phyloP scores from a whole-genome alignment of 2,329 filamentous ascomycete species.

The Ilyonectria robusta region DNA sequence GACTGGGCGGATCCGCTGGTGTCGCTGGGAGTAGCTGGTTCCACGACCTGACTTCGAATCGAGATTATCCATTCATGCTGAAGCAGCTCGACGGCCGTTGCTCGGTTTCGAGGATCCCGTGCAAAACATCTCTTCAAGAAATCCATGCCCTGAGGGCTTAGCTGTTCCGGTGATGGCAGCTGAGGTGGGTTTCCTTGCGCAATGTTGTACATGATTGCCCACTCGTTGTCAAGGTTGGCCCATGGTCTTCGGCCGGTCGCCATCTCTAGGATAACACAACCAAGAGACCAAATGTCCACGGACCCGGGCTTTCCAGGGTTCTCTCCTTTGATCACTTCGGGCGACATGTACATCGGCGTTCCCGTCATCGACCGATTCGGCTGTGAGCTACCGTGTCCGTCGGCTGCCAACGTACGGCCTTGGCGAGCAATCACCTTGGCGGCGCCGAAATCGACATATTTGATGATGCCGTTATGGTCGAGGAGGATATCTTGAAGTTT shows the following conservation, averaged over 20 bases:
- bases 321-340: slow-evolving; percentile 96
- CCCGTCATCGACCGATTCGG: slow-evolving; percentile 95
- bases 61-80: slow-evolving; percentile 92
- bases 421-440: slow-evolving; percentile 97
- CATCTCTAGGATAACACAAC: slow-evolving; percentile 98
- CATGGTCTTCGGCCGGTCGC: slow-evolving; percentile 93
- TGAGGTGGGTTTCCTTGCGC: slow-evolving; percentile 95
- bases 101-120: slow-evolving; percentile 83
- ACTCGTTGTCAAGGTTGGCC: slow-evolving; percentile 97
- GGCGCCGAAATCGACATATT: slow-evolving; percentile 98
- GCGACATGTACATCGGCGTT: slow-evolving; percentile 99
- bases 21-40: slow-evolving; percentile 75
- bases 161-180: slow-evolving; percentile 84
- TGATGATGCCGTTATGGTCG: slow-evolving; percentile 98
- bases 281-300: slow-evolving; percentile 96
- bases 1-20: slow-evolving; percentile 59
- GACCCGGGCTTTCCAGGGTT: slow-evolving; percentile 85
- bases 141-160: slow-evolving; percentile 87
- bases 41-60: slow-evolving; percentile 75
- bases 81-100: slow-evolving; percentile 88
- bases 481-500: slow-evolving; percentile 82
- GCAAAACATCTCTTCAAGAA: slow-evolving; percentile 91
- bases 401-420: slow-evolving; percentile 83
- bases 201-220: slow-evolving; percentile 99
- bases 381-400: slow-evolving; percentile 71